A percentile compares a stretch with the other conserved stretches of the same genome.
Conservation (phyloP, 495 filamentous ascomycete species). For the Trichodelitschia bisporula region DNA sequence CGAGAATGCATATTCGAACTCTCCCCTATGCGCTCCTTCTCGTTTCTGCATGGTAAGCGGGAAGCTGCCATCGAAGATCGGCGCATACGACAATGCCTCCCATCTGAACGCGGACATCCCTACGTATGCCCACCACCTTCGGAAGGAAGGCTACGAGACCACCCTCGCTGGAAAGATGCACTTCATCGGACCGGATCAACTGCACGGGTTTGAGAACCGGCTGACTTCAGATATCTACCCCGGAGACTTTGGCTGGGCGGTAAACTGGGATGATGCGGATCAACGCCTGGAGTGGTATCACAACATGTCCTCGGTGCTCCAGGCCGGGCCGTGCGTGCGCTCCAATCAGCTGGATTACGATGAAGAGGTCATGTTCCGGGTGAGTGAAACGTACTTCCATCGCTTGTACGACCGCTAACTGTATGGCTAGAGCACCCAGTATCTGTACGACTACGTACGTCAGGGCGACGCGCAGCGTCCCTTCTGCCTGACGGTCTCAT, state of each 20-base stretch:
- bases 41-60: slow-evolving; percentile 78
- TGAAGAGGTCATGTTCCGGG: slow-evolving; percentile 70
- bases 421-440: slow-evolving; percentile 29
- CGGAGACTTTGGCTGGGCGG: slow-evolving; percentile 70
- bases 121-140: slow-evolving; percentile 74
- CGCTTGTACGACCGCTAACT: slow-evolving; percentile 1
- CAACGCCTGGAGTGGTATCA: slow-evolving; percentile 74
- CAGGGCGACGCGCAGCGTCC: slow-evolving; percentile 35
- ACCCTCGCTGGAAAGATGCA: slow-evolving; percentile 85
- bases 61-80: slow-evolving; percentile 65
- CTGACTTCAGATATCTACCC: slow-evolving; percentile 86
- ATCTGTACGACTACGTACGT: slow-evolving; percentile 60
- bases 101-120: slow-evolving; percentile 49
- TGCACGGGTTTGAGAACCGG: slow-evolving; percentile 72
- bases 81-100: slow-evolving; percentile 67
- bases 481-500: slow-evolving; percentile 70
- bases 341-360: slow-evolving; percentile 91
- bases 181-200: slow-evolving; percentile 67
- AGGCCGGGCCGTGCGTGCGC: slow-evolving; percentile 58
- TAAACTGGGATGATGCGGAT: slow-evolving; percentile 76
- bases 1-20: slow-evolving; percentile 71
- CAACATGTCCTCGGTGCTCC: slow-evolving; percentile 69
- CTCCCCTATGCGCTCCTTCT: slow-evolving; percentile 69
- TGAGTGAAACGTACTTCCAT: slow-evolving; percentile 2
- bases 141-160: slow-evolving; percentile 69